Conservation (phyloP, 345 rosid genomes). For the Lepidium sativum region DNA sequence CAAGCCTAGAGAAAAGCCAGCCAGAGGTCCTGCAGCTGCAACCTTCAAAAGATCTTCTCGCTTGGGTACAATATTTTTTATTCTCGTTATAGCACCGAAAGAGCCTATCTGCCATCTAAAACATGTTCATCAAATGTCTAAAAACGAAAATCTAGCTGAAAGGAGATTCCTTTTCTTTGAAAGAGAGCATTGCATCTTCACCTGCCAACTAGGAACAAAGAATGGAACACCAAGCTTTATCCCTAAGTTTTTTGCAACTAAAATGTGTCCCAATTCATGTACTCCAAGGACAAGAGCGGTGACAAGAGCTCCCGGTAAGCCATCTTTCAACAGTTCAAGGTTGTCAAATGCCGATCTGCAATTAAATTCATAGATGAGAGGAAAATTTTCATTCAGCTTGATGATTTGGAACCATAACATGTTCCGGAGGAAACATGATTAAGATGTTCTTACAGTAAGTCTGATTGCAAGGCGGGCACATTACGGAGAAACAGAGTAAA, state of each 20-base stretch:
- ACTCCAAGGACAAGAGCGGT: slow-evolving; percentile 69
- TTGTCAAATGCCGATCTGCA: slow-evolving; percentile 78
- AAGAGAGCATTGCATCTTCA: slow-evolving; percentile 29
- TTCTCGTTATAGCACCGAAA: slow-evolving; percentile 92
- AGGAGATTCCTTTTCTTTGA: background rate
- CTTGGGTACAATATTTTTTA: slow-evolving; percentile 61
- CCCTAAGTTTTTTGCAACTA: slow-evolving; percentile 55
- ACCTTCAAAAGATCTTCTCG: slow-evolving; percentile 89
- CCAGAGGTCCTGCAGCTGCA: slow-evolving; percentile 93
- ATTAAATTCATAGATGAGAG: slow-evolving; percentile 1
- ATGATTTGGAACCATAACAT: background rate
- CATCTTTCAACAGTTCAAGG: slow-evolving; percentile 52
- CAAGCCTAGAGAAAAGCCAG: slow-evolving; percentile 80
- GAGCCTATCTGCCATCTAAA: slow-evolving; percentile 94
- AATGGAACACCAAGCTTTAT: slow-evolving; percentile 83
- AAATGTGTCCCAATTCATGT: slow-evolving; percentile 72
- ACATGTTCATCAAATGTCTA: slow-evolving; percentile 24
- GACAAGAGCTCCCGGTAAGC: slow-evolving; percentile 84
- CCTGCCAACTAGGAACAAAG: slow-evolving; percentile 99
- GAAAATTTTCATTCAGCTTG: background rate
- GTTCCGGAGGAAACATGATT: background rate
- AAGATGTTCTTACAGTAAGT: slow-evolving; percentile 55
- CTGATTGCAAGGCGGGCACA: slow-evolving; percentile 79
- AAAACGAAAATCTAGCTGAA: background rate
- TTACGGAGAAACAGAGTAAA: slow-evolving; percentile 82